A percentile compares a stretch with the other conserved stretches of the same genome.
Conservation (phyloP, 1,284 basidiomycete species). For the Takashimella koratensis region DNA sequence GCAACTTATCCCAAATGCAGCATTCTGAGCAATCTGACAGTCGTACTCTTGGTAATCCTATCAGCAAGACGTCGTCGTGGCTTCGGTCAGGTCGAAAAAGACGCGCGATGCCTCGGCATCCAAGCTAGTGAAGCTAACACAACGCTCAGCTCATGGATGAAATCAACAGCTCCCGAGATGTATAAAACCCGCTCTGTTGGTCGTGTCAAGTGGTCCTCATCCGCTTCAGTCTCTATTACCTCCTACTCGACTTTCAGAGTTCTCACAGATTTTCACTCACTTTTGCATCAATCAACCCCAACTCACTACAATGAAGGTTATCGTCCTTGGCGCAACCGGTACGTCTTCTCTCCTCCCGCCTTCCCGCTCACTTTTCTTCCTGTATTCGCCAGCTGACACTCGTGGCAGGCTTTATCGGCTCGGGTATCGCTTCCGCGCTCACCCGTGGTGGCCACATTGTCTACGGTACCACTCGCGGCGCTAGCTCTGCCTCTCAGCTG, state of each 20-base stretch:
- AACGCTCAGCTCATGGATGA: no score
- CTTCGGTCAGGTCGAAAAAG: no score
- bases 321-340: slow-evolving; percentile 48
- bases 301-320: slow-evolving; percentile 34
- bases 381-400: not conserved
- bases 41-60: no score
- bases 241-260: not conserved
- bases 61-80: no score
- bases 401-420: slow-evolving; percentile 53
- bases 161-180: no score
- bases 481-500: slow-evolving; percentile 42
- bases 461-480: slow-evolving; percentile 54
- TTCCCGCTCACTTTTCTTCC: not conserved
- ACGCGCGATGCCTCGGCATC: no score
- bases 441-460: slow-evolving; percentile 57
- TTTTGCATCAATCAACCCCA: not conserved
- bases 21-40: no score
- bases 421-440: slow-evolving; percentile 54
- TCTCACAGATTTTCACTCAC: not conserved
- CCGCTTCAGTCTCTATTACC: not conserved
- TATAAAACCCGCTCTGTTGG: no score
- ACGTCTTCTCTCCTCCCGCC: slow-evolving; percentile 2
- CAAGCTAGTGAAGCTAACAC: no score
- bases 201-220: no score
- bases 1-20: no score